Evolutionary conservation across 1,139 yeast species (phyloP), one percentile per base, ranked within the genome.

Genomic region (Blastobotrys ciferrii): DNA sequence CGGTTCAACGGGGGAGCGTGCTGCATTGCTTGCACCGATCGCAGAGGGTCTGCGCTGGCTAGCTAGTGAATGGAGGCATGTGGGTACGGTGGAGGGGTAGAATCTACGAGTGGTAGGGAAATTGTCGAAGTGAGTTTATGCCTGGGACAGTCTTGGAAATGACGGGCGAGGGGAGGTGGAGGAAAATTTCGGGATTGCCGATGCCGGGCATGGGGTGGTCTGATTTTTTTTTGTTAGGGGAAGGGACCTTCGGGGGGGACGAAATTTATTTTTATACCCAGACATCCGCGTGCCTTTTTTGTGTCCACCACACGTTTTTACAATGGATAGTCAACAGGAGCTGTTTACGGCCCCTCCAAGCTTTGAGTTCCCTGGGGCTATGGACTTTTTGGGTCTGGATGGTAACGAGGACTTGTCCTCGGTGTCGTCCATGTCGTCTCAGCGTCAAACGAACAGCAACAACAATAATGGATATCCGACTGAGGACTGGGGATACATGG

Each of bases 331-430:
- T 12, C 18, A 33, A 14, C 18, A 33, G 38, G 17, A n/a, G 11
- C 7, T 33, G 13, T 6, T 17, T 13, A 17, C 33, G 33, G 33
- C 38, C 5, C 9, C 38, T 11, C 38, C 38, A 13, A n/a, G 38
- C 20, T 17, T 33, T 17, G 38, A 33, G 20, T 33, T 33, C 15
- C 38, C 38, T 6, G 38, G 17, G 12, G 13, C 38, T 17, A 6
- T 33, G 38, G 38, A 33, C 20, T 33, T 33, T 17, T 19, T 33
- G 18, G 38, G 38, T n/a, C 20, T 33, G 38, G 38, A 33, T 12
- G 35, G 14, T 5, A 32, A 32, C 17, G 38, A 17, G 17, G 38
- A 33, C 13, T 33, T 33, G 20, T 33, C 38, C 4, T 33, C 38
- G 17, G 38, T 33, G 7, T 33, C 38, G 12, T 33, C 38, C 38